Conservation (phyloP, 2,329 filamentous ascomycete species). For the Plectosphaerella plurivora region DNA sequence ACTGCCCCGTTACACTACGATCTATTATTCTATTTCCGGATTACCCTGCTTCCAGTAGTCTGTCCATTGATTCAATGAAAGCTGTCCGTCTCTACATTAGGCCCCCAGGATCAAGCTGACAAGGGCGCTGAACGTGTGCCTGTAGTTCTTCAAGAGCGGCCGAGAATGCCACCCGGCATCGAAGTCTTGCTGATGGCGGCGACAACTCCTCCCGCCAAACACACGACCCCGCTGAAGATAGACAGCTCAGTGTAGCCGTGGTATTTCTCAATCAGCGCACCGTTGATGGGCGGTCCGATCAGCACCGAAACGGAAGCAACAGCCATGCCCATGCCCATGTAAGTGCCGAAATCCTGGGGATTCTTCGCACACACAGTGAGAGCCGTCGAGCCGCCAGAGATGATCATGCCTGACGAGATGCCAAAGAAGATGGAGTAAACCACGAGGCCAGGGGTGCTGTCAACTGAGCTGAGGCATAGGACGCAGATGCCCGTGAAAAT, state of each 20-base stretch:
- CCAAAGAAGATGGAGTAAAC: conserved; percentile 32
- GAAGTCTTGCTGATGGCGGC: conserved; percentile 11
- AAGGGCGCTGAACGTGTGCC: too few relatives aligned
- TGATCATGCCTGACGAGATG: conserved; percentile 36
- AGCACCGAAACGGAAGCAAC: conserved; percentile 37
- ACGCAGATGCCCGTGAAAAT: conserved; percentile 19
- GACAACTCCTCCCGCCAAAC: conserved; percentile 10
- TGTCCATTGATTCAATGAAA: too few relatives aligned
- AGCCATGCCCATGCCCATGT: conserved; percentile 46
- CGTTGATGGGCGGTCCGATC: conserved; percentile 31
- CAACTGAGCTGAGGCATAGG: conserved; percentile 34
- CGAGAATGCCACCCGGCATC: conserved; percentile 13
- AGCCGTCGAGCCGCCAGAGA: conserved; percentile 38
- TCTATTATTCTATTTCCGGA: too few relatives aligned
- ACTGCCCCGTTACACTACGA: too few relatives aligned
- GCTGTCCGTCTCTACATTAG: too few relatives aligned
- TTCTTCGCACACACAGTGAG: conserved; percentile 37
- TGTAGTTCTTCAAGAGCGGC: conserved; percentile 10
- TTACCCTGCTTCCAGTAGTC: too few relatives aligned
- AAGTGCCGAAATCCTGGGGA: conserved; percentile 49
- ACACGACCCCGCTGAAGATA: conserved; percentile 15
- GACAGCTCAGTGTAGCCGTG: conserved; percentile 18
- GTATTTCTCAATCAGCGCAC: conserved; percentile 31
- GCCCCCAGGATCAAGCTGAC: too few relatives aligned
- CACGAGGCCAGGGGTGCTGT: conserved; percentile 26